Base-by-base conservation (phyloP, 495 filamentous ascomycete species). In the Haplographium delicatum region DNA sequence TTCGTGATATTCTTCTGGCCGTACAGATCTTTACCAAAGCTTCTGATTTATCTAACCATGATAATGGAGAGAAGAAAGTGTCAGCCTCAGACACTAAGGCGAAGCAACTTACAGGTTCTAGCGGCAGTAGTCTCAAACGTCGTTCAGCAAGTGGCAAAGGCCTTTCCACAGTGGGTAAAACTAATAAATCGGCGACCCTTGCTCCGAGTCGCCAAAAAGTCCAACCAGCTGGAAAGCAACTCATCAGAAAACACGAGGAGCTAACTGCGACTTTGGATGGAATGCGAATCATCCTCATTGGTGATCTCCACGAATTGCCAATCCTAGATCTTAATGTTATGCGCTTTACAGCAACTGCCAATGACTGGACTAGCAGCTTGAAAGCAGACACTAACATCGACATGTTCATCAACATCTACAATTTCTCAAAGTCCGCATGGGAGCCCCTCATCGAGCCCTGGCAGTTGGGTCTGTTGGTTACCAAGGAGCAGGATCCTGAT, bases 351-450 rank as follows among this genome's bases (percentile, higher is more conserved):
- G 78, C 89, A 9, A 81, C 83, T 47, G 84, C 93, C 11, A 79
- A 83, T 51, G 88, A 98, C 67, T 98, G 93, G 93, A 89, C 91
- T 4, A 84, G 83, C 15, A 84, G 83, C 9, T 74, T 97, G 68
- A 89, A 80, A 58, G 90, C 88, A 2, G 90, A 96, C 61, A 88
- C 88, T 0, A 88, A 73, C 27, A 83, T 97, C 46, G 89, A 97
- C 57, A 90, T 89, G 50, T 96, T 93, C 65, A 74, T 94, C 59
- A 98, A 97, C 63, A 83, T 97, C 44, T 97, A 94, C 73, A 98
- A 97, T 65, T 98, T 98, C 67, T 91, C 93, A 18, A 97, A 98
- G 65, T 97, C 94, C 1, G 87, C 89, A 7, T 98, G 93, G 93
- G 93, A 97, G 65, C 93, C 93, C 7, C 71, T 98, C 26, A 84